These are phyloP conservation scores for Magnolia changhungtana DNA, from an alignment of 164 flowering plant genomes.

Conservation along the genomic window DNA sequence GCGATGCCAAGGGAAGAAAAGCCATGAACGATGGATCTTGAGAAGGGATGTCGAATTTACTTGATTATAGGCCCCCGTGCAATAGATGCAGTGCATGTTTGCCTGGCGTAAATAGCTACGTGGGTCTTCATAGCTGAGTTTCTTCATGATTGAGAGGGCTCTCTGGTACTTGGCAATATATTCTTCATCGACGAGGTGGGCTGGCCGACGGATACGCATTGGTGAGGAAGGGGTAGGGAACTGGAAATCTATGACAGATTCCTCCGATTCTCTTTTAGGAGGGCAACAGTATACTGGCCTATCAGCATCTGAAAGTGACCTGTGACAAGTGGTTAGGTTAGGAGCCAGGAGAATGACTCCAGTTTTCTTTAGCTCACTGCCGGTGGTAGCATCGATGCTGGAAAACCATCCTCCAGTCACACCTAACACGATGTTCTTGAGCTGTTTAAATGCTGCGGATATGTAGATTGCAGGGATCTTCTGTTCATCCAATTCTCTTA, in stretches of 20 bases:
- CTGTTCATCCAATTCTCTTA: background rate
- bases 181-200: conserved; percentile 36
- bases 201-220: conserved; percentile 53
- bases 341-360: conserved; percentile 10
- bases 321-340: conserved; percentile 21
- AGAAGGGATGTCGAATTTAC: conserved; percentile 32
- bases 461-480: background rate
- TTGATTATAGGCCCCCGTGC: conserved; percentile 30
- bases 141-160: conserved; percentile 32
- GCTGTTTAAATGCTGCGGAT: background rate
- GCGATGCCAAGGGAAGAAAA: conserved; percentile 30
- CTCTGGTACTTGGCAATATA: conserved; percentile 47
- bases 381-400: background rate
- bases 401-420: background rate
- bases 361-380: background rate
- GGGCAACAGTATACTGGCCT: conserved; percentile 50
- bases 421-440: conserved; percentile 1
- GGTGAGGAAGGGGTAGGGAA: conserved; percentile 30
- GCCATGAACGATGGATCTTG: conserved; percentile 28
- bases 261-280: conserved; percentile 27
- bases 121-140: conserved; percentile 22
- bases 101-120: conserved; percentile 23
- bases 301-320: conserved; percentile 9
- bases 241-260: conserved; percentile 40
- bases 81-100: conserved; percentile 27